These are phyloP conservation scores for Trifolium fragiferum DNA, from an alignment of 306 rosid genomes.

Conservation along the genomic window DNA sequence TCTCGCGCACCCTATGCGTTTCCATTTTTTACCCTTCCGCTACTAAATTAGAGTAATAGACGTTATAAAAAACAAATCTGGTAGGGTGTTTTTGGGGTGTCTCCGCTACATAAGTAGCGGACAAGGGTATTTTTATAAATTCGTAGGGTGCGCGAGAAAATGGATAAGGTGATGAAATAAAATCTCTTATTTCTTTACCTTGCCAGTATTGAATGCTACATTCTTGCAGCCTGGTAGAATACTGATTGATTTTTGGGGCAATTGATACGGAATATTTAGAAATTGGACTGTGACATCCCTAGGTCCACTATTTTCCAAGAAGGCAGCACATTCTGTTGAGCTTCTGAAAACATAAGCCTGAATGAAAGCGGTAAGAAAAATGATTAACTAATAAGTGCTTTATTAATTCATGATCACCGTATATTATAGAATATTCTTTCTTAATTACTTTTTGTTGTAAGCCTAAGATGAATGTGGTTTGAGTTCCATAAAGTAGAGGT, in stretches of 20 bases:
- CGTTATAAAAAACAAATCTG: no score
- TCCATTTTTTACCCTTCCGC: no score
- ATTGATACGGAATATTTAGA: conserved; percentile 32
- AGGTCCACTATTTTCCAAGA: conserved; percentile 50
- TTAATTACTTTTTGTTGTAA: conserved; percentile 43
- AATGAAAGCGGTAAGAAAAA: conserved; percentile 29
- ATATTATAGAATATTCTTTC: conserved; percentile 20
- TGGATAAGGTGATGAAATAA: no score
- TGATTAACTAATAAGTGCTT: conserved; percentile 2
- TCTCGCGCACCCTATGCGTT: no score
- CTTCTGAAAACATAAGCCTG: conserved; percentile 59
- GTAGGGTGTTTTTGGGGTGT: no score
- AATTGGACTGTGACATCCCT: conserved; percentile 33
- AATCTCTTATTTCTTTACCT: conserved; percentile 35
- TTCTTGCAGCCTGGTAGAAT: conserved; percentile 59
- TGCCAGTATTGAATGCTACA: conserved; percentile 54
- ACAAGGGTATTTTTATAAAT: no score
- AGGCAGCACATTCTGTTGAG: conserved; percentile 52
- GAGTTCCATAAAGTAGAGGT: conserved; percentile 54
- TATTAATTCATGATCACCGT: background rate
- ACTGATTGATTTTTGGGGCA: conserved; percentile 54
- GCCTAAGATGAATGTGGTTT: conserved; percentile 42
- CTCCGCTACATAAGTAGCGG: no score
- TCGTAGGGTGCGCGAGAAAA: no score
- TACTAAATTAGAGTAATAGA: no score